These are phyloP conservation scores for Fagopyrum tataricum DNA, from an alignment of 148 eudicot species.

Conservation along the genomic window DNA sequence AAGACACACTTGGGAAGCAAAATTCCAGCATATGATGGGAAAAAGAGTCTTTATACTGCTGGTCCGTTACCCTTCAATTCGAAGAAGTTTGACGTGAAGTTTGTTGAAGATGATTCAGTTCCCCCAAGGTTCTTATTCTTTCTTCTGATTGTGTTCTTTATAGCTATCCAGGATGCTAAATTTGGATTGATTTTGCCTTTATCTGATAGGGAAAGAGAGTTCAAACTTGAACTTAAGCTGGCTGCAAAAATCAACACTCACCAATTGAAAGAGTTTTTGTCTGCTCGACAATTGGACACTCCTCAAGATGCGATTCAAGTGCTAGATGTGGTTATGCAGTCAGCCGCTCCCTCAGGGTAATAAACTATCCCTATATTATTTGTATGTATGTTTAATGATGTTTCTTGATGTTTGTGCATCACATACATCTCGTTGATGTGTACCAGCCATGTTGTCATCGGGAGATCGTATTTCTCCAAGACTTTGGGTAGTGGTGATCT, in stretches of 20 bases:
- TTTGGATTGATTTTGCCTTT: not conserved
- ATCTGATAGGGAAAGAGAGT: slow-evolving; percentile 27
- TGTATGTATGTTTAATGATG: not conserved
- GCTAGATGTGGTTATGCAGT: slow-evolving; percentile 68
- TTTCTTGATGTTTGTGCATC: not conserved
- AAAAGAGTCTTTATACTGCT: slow-evolving; percentile 55
- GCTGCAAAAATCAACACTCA: slow-evolving; percentile 39
- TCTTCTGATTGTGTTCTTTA: not conserved
- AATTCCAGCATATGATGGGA: slow-evolving; percentile 58
- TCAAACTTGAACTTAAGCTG: slow-evolving; percentile 51
- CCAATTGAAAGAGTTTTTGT: slow-evolving; percentile 41
- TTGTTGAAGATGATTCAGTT: slow-evolving; percentile 21
- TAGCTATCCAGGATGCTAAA: not conserved
- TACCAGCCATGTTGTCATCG: slow-evolving; percentile 45
- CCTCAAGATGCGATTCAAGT: slow-evolving; percentile 75
- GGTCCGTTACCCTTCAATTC: slow-evolving; percentile 60
- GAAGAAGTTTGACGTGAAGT: slow-evolving; percentile 44
- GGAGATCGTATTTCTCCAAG: slow-evolving; percentile 57
- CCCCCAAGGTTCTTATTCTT: slow-evolving; percentile 8
- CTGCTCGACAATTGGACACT: slow-evolving; percentile 29
- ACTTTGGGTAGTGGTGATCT: slow-evolving; percentile 30
- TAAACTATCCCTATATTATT: slow-evolving; percentile 6
- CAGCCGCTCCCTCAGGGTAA: slow-evolving; percentile 21
- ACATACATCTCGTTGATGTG: not conserved
- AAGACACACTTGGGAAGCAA: slow-evolving; percentile 30